Evolutionary conservation across 306 rosid species (phyloP).

Genomic region (Adenanthera pavonina): DNA sequence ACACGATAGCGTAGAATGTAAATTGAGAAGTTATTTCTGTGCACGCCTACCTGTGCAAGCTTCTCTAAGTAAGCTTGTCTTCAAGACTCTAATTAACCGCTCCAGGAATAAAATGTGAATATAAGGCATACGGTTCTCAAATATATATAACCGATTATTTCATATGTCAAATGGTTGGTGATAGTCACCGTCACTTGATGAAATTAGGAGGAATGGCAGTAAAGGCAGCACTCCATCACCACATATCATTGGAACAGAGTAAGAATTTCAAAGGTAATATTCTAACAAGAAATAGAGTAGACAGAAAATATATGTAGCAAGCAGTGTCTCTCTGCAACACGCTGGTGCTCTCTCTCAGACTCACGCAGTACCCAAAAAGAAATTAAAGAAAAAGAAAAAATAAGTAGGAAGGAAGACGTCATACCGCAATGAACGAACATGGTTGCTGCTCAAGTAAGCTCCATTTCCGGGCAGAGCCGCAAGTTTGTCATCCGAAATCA

Average conservation of each 20-base stretch:
- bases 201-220: not conserved
- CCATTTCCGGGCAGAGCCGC: not conserved
- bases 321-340: not conserved
- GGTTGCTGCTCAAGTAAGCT: not conserved
- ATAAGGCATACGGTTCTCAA: too few species aligned
- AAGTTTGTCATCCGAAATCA: not conserved
- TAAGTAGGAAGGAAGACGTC: not conserved
- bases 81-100: not conserved
- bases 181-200: not conserved
- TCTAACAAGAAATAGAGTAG: not conserved
- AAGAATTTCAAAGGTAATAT: too few species aligned
- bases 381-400: not conserved
- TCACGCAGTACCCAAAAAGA: not conserved
- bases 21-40: not conserved
- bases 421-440: not conserved
- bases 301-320: not conserved
- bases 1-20: too few species aligned
- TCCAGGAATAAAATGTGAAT: not conserved
- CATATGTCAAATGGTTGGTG: too few species aligned
- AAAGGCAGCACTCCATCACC: not conserved
- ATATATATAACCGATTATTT: too few species aligned
- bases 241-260: not conserved
- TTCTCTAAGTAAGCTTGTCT: not conserved
- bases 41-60: not conserved
- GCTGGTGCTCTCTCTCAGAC: not conserved